Evolutionary conservation across 2,329 filamentous ascomycete species (phyloP).

Genomic region (Pseudofabraea citricarpa): DNA sequence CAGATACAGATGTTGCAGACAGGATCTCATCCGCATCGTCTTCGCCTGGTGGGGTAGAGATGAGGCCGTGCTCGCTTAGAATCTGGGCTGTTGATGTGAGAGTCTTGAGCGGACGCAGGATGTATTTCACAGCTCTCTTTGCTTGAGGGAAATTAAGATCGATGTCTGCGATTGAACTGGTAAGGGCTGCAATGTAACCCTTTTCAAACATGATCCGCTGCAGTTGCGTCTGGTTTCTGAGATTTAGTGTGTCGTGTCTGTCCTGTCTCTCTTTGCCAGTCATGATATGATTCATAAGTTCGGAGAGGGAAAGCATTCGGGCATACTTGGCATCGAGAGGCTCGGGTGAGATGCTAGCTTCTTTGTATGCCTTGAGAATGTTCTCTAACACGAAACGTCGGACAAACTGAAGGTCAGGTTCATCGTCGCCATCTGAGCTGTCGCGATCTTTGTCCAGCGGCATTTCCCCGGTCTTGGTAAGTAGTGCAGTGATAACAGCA

Average conservation of each 20-base stretch:
- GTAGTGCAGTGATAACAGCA: conserved; percentile 78
- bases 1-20: conserved; percentile 83
- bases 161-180: conserved; percentile 88
- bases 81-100: conserved; percentile 83
- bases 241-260: conserved; percentile 32
- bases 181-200: conserved; percentile 84
- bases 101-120: conserved; percentile 81
- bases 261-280: conserved; percentile 66
- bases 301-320: conserved; percentile 78
- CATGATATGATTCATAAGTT: conserved; percentile 90
- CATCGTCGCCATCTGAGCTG: conserved; percentile 66
- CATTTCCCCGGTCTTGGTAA: conserved; percentile 81
- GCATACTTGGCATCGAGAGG: conserved; percentile 81
- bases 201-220: conserved; percentile 98
- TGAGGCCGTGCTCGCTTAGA: conserved; percentile 66
- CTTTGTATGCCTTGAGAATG: conserved; percentile 85
- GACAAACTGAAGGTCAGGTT: conserved; percentile 83
- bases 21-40: conserved; percentile 83
- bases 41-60: conserved; percentile 61
- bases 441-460: conserved; percentile 51
- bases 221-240: conserved; percentile 72
- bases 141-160: conserved; percentile 92
- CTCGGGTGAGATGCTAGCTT: conserved; percentile 75
- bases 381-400: conserved; percentile 94
- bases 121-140: conserved; percentile 93